Conservation (phyloP, 768 basidiomycete species). For the Xerocomus potaroensis region DNA sequence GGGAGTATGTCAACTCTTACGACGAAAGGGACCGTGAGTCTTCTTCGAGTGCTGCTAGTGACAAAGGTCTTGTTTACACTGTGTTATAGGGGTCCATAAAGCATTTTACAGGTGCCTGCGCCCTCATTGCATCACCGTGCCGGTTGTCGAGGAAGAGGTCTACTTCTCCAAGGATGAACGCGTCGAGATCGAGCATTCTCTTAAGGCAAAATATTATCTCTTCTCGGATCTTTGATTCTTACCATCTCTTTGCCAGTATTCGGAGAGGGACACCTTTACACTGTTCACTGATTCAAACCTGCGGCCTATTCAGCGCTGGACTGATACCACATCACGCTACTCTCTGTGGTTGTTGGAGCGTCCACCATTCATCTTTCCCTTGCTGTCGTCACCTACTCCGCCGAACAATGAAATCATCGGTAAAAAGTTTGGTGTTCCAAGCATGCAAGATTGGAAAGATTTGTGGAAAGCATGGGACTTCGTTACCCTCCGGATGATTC, state of each 20-base stretch:
- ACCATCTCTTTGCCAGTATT: constrained; percentile 53
- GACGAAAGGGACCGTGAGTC: constrained; percentile 53
- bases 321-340: constrained; percentile 64
- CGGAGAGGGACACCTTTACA: constrained; percentile 59
- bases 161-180: constrained; percentile 68
- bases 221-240: not conserved
- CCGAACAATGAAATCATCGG: constrained; percentile 18
- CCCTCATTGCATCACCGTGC: constrained; percentile 53
- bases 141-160: constrained; percentile 40
- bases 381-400: constrained; percentile 40
- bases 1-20: constrained; percentile 65
- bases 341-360: constrained; percentile 91
- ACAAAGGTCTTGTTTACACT: constrained; percentile 3
- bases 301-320: constrained; percentile 86
- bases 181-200: constrained; percentile 80
- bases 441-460: constrained; percentile 70
- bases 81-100: constrained; percentile 70
- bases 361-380: constrained; percentile 73
- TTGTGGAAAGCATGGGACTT: constrained; percentile 91
- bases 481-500: constrained; percentile 82
- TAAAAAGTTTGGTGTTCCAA: constrained; percentile 60
- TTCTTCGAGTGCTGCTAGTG: too few species aligned
- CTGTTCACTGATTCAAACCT: constrained; percentile 75
- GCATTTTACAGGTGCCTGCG: constrained; percentile 73
- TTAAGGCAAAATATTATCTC: constrained; percentile 58